Evolutionary conservation across 2,329 filamentous ascomycete genomes (phyloP).

Genomic region (Trichophyton rubrum): DNA sequence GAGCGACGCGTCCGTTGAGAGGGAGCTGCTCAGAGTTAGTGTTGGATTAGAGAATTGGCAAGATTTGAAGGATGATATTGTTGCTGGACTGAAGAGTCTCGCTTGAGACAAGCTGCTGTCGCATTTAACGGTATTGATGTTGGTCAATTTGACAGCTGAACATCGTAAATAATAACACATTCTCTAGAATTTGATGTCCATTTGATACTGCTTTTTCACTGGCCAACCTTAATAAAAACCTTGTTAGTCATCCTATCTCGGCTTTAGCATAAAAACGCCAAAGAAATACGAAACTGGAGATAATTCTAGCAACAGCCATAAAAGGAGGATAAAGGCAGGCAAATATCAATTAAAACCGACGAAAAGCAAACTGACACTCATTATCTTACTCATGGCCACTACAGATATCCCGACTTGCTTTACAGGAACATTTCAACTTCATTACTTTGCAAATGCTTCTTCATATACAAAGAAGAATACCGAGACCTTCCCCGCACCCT

Average conservation of each 20-base stretch:
- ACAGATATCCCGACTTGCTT: background rate
- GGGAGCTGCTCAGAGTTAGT: constrained; percentile 63
- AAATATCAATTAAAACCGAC: background rate
- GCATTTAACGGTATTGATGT: background rate
- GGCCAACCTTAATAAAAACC: too few species aligned
- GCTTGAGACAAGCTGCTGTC: constrained; percentile 11
- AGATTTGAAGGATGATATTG: constrained; percentile 66
- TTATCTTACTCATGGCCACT: background rate
- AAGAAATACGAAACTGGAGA: too few species aligned
- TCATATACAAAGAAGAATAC: constrained; percentile 30
- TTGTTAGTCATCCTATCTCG: too few species aligned
- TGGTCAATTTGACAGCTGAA: background rate
- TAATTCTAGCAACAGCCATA: background rate
- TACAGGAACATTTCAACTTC: constrained; percentile 28
- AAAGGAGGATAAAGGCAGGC: background rate
- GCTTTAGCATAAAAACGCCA: too few species aligned
- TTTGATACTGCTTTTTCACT: too few species aligned
- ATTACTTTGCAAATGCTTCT: constrained; percentile 36
- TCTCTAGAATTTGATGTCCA: too few species aligned
- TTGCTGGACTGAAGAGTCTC: constrained; percentile 52
- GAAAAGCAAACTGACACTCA: background rate
- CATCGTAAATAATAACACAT: background rate
- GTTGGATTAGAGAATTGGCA: constrained; percentile 78
- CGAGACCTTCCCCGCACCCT: constrained; percentile 31
- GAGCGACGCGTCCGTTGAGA: constrained; percentile 63